Evolutionary conservation across 2,329 filamentous ascomycete species (phyloP).

Genomic region (Colletotrichum lupini): DNA sequence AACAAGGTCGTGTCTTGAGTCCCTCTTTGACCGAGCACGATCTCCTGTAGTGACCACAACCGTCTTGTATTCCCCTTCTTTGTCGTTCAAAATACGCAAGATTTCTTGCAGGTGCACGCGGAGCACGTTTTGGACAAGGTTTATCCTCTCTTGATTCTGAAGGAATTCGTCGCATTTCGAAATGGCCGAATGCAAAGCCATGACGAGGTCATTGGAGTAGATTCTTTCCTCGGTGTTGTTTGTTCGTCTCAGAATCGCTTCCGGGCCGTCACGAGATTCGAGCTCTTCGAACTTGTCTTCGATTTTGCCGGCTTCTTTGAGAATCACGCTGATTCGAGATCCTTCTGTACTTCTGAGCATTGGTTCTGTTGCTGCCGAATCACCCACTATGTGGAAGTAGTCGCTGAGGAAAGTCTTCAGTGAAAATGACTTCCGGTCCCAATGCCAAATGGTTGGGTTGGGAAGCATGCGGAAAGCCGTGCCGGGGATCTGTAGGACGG

Average conservation of each 20-base stretch:
- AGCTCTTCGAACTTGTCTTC: slow-evolving; percentile 42
- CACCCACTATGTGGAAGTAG: slow-evolving; percentile 45
- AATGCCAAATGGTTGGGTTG: slow-evolving; percentile 60
- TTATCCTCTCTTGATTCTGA: slow-evolving; percentile 41
- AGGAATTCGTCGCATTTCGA: slow-evolving; percentile 37
- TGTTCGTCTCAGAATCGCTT: background rate
- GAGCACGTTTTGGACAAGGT: slow-evolving; percentile 55
- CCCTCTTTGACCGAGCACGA: background rate
- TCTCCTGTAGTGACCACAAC: background rate
- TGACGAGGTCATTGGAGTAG: slow-evolving; percentile 23
- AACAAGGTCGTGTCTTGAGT: background rate
- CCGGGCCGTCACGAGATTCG: slow-evolving; percentile 1
- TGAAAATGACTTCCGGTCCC: slow-evolving; percentile 61
- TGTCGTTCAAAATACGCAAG: slow-evolving; percentile 56
- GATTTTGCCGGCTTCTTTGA: slow-evolving; percentile 38
- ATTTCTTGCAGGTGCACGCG: slow-evolving; percentile 62
- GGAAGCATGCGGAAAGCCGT: slow-evolving; percentile 54
- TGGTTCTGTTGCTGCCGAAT: background rate
- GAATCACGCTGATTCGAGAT: slow-evolving; percentile 37
- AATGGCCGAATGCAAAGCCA: slow-evolving; percentile 7
- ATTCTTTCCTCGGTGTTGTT: slow-evolving; percentile 22
- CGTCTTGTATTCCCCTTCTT: slow-evolving; percentile 11
- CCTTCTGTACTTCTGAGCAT: slow-evolving; percentile 15
- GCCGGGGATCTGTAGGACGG: slow-evolving; percentile 47
- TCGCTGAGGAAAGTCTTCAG: slow-evolving; percentile 55